Evolutionary conservation across 805 yeast genomes (phyloP).

Genomic region (Zygoascus bituminiphila): DNA sequence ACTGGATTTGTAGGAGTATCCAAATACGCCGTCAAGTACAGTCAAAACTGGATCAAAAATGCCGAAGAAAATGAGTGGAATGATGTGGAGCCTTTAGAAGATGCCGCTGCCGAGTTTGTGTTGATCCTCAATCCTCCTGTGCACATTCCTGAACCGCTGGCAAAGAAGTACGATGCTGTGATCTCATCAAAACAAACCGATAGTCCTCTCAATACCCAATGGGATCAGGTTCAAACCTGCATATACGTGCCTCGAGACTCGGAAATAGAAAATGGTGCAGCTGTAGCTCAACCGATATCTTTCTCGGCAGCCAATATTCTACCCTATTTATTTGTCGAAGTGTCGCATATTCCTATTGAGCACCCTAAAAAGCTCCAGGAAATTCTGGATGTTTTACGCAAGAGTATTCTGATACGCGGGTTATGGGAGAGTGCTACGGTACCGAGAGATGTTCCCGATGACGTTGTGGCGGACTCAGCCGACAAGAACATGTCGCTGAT

Average conservation of each 20-base stretch:
- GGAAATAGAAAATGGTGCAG: background rate
- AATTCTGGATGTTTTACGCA: background rate
- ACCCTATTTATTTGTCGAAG: constrained; percentile 3
- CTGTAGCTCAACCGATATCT: background rate
- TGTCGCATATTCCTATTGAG: constrained; percentile 1
- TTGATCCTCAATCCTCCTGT: constrained; percentile 31
- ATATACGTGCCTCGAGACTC: background rate
- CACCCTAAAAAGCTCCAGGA: constrained; percentile 4
- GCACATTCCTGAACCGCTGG: constrained; percentile 16
- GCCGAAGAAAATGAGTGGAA: constrained; percentile 10
- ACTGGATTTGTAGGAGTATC: constrained; percentile 11
- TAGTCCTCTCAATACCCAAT: background rate
- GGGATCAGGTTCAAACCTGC: background rate
- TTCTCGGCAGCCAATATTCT: constrained; percentile 1
- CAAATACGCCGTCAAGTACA: constrained; percentile 11
- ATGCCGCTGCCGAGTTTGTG: constrained; percentile 26
- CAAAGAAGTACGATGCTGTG: constrained; percentile 11
- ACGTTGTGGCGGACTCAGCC: background rate
- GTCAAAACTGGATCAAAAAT: constrained; percentile 19
- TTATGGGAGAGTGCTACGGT: background rate
- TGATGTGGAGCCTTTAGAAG: constrained; percentile 14
- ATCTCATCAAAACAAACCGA: background rate
- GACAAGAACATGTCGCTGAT: background rate
- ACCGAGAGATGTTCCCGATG: background rate
- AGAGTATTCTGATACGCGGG: background rate